Evolutionary conservation across 495 filamentous ascomycete genomes (phyloP).

Genomic region (Tuber melanosporum): DNA sequence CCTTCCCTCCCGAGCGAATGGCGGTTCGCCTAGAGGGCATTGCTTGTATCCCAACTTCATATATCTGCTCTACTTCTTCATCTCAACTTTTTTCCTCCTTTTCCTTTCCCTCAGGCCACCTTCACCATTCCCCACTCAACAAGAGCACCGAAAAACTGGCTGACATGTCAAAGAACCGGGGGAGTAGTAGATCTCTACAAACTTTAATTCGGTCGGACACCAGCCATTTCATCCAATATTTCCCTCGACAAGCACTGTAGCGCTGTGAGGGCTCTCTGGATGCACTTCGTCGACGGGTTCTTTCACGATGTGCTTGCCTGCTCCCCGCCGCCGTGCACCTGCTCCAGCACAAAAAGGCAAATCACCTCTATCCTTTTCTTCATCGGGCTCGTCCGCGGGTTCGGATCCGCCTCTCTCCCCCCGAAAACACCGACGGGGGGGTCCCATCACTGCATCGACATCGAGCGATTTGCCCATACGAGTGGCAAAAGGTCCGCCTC

Average conservation of each 20-base stretch:
- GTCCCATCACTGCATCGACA: constrained; percentile 9
- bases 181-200: constrained; percentile 15
- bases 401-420: constrained; percentile 12
- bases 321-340: constrained; percentile 21
- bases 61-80: constrained; percentile 11
- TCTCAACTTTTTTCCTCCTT: constrained; percentile 21
- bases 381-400: constrained; percentile 24
- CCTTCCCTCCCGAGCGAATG: constrained; percentile 19
- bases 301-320: constrained; percentile 26
- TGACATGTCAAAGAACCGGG: not conserved
- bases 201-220: not conserved
- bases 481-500: constrained; percentile 12
- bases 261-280: constrained; percentile 20
- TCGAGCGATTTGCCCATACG: constrained; percentile 22
- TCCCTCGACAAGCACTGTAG: constrained; percentile 5
- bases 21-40: not conserved
- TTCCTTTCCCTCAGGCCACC: constrained; percentile 12
- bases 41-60: constrained; percentile 5
- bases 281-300: constrained; percentile 19
- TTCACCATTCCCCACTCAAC: not conserved
- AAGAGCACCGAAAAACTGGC: constrained; percentile 14
- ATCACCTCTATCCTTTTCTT: constrained; percentile 29
- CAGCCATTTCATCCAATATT: constrained; percentile 21
- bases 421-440: constrained; percentile 12
- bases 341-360: constrained; percentile 22